These are phyloP conservation scores for Starmera stellimalicola DNA, from an alignment of 1,139 yeast species.

Conservation along the genomic window DNA sequence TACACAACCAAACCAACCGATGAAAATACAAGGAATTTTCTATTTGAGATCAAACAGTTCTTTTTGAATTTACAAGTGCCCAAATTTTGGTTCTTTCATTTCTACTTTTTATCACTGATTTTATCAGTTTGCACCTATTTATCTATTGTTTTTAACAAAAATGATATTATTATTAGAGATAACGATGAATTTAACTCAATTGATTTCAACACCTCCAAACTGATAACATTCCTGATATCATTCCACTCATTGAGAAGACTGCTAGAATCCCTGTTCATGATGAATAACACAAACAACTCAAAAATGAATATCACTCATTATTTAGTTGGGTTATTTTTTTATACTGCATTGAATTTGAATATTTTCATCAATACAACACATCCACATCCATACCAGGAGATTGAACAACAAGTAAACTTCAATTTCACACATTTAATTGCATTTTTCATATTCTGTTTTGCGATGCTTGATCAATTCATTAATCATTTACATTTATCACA, in stretches of 20 bases:
- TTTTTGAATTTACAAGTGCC: conserved; percentile 31
- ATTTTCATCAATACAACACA: conserved; percentile 19
- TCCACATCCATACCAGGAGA: conserved; percentile 6
- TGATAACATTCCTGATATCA: conserved; percentile 26
- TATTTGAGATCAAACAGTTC: conserved; percentile 6
- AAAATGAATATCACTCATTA: conserved; percentile 73
- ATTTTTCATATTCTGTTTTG: conserved; percentile 17
- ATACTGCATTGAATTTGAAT: conserved; percentile 32
- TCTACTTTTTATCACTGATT: conserved; percentile 25
- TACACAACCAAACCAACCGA: conserved; percentile 3
- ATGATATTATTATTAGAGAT: neutral
- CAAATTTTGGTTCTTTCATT: conserved; percentile 36
- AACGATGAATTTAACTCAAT: conserved; percentile 1
- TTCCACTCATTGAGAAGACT: conserved; percentile 60
- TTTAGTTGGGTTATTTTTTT: conserved; percentile 62
- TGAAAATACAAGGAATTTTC: neutral
- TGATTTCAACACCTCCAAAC: conserved; percentile 13
- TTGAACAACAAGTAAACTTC: conserved; percentile 16
- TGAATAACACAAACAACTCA: conserved; percentile 38
- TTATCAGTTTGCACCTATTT: conserved; percentile 9
- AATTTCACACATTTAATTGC: conserved; percentile 6
- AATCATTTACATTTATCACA: conserved; percentile 54
- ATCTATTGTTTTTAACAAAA: conserved; percentile 1
- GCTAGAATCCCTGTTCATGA: conserved; percentile 47
- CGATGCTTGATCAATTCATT: conserved; percentile 45